These are phyloP conservation scores for Adansonia madagascariensis DNA, from an alignment of 441 rosid species.

Conservation along the genomic window DNA sequence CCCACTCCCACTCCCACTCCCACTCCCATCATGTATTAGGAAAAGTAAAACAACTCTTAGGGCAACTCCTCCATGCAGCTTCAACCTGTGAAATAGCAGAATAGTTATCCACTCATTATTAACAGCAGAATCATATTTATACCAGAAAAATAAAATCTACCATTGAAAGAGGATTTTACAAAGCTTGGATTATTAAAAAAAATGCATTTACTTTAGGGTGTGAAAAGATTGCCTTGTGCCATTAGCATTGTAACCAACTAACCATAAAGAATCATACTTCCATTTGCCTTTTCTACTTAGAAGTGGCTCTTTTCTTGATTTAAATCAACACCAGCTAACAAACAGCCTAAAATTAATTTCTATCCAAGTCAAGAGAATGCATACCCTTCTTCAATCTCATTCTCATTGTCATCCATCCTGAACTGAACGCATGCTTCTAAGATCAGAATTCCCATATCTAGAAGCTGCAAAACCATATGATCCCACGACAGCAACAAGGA, in stretches of 20 bases:
- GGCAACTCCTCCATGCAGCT: background rate
- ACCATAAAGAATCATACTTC: background rate
- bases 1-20: too few relatives aligned
- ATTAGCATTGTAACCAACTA: background rate
- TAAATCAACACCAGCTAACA: background rate
- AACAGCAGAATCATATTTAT: background rate
- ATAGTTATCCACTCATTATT: background rate
- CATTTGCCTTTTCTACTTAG: background rate
- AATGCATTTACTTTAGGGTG: background rate
- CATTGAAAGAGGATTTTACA: background rate
- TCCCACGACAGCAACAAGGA: slow-evolving; percentile 61
- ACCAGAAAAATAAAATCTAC: background rate
- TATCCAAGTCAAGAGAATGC: background rate
- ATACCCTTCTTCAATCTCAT: background rate
- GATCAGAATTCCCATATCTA: slow-evolving; percentile 49
- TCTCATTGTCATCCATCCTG: slow-evolving; percentile 26
- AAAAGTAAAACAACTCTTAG: background rate
- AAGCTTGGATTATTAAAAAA: background rate
- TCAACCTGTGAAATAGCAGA: slow-evolving; percentile 9
- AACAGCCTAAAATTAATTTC: background rate
- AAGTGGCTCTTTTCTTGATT: background rate
- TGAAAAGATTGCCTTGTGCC: background rate
- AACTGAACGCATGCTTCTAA: slow-evolving; percentile 32
- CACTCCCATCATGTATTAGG: background rate
- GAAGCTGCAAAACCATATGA: slow-evolving; percentile 62